These are phyloP conservation scores for Hypericum androsaemum DNA, from an alignment of 345 rosid genomes.

Conservation along the genomic window DNA sequence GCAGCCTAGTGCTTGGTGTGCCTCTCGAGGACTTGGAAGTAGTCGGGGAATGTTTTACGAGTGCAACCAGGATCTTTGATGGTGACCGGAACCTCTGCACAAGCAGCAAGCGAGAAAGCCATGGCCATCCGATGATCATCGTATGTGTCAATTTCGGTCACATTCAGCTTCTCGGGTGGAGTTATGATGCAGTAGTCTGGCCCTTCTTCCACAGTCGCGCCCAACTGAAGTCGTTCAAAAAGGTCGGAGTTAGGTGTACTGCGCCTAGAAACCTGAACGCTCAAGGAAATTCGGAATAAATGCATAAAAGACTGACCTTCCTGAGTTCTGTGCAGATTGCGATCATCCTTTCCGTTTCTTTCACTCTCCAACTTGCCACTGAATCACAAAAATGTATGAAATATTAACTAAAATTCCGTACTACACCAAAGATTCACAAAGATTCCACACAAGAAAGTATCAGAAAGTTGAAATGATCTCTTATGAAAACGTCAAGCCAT, in stretches of 20 bases:
- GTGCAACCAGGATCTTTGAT: conserved; percentile 94
- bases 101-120: conserved; percentile 96
- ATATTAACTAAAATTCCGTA: too few relatives aligned
- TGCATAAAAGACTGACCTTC: conserved; percentile 39
- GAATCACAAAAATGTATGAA: conserved; percentile 3
- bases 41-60: conserved; percentile 87
- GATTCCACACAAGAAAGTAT: too few relatives aligned
- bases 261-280: neutral
- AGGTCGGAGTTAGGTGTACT: neutral
- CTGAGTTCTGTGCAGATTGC: conserved; percentile 92
- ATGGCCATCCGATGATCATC: conserved; percentile 99
- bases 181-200: conserved; percentile 89
- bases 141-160: conserved; percentile 75
- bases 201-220: conserved; percentile 97
- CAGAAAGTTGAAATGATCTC: too few relatives aligned
- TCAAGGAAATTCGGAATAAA: neutral
- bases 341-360: conserved; percentile 95
- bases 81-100: conserved; percentile 87
- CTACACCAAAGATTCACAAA: too few relatives aligned
- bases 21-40: conserved; percentile 76
- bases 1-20: conserved; percentile 43
- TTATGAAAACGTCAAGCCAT: too few relatives aligned
- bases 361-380: conserved; percentile 99
- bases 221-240: conserved; percentile 40
- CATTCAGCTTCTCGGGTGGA: conserved; percentile 71